Conservation (phyloP, 2,329 filamentous ascomycete species). For the Colletotrichum viniferum region DNA sequence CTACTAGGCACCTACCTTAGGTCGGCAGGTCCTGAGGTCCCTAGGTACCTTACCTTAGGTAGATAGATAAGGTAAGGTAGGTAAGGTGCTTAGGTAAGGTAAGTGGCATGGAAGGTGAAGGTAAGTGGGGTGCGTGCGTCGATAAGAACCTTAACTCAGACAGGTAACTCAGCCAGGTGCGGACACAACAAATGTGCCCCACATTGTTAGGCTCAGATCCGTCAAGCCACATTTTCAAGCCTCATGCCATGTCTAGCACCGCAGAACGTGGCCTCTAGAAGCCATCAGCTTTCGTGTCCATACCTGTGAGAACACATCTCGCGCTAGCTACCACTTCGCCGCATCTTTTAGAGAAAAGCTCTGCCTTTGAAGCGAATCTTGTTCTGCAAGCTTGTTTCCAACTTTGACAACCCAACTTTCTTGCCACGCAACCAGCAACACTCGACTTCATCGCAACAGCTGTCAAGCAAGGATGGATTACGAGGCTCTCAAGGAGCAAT, state of each 20-base stretch:
- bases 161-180: neutral
- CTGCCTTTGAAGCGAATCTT: neutral
- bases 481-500: constrained; percentile 92
- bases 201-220: neutral
- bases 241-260: neutral
- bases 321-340: neutral
- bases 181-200: neutral
- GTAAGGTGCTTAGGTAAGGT: too few relatives aligned
- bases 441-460: neutral
- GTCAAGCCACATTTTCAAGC: neutral
- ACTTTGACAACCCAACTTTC: neutral
- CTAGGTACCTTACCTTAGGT: too few relatives aligned
- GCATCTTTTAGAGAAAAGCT: neutral
- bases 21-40: too few relatives aligned
- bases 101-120: too few relatives aligned
- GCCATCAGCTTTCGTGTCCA: neutral
- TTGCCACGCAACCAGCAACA: neutral
- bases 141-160: too few relatives aligned
- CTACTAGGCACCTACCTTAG: too few relatives aligned
- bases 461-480: constrained; percentile 72
- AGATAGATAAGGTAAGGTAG: too few relatives aligned
- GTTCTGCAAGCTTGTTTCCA: neutral
- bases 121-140: too few relatives aligned
- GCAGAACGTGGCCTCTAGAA: neutral
- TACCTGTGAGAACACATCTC: neutral